phyloP scores from a whole-genome alignment of 805 yeast genomes.

The Saturnispora gosingensis region DNA sequence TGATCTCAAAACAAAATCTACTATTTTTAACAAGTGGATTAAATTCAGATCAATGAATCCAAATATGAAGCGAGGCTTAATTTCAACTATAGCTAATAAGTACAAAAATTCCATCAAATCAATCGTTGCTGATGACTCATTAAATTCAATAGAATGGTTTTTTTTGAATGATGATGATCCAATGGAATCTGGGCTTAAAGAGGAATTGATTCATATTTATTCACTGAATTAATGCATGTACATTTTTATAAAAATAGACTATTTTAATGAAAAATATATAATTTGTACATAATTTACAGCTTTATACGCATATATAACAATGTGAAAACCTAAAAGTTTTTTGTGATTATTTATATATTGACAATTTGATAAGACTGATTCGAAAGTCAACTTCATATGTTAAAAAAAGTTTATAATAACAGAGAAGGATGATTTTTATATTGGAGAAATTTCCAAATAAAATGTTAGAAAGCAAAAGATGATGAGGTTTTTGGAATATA shows the following conservation, averaged over 20 bases:
- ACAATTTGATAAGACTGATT: background rate
- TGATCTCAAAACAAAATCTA: background rate
- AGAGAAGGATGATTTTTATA: background rate
- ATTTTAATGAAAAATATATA: background rate
- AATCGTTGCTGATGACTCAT: background rate
- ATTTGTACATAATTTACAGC: background rate
- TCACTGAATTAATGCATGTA: conserved; percentile 14
- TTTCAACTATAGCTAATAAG: background rate
- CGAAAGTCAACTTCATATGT: background rate
- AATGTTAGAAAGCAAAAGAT: background rate
- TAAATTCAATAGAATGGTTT: background rate
- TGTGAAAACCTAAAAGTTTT: background rate
- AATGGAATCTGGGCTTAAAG: background rate
- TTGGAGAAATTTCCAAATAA: background rate
- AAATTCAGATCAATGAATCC: background rate
- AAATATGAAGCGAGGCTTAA: background rate
- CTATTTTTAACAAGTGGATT: conserved; percentile 1
- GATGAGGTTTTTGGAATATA: background rate
- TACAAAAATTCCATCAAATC: background rate
- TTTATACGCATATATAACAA: background rate
- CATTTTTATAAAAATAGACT: background rate
- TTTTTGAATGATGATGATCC: background rate
- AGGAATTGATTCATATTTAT: background rate
- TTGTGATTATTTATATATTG: background rate
- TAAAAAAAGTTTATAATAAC: background rate